Conservation (phyloP, 345 rosid species). For the Atalantia buxifolia region DNA sequence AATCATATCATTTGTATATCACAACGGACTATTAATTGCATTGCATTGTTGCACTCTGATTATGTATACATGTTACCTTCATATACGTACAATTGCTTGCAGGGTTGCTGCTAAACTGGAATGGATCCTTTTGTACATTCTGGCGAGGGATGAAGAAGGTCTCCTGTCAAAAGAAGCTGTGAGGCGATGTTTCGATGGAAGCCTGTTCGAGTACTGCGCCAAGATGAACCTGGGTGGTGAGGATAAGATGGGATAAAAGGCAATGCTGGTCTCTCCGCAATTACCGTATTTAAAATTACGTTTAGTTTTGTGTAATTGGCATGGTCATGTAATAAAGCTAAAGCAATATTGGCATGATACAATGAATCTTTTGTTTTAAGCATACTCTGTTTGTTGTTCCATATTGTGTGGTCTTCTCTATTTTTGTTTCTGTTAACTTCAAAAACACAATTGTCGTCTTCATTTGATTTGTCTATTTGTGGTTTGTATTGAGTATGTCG, state of each 20-base stretch:
- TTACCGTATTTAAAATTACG: not conserved
- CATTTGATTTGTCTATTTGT: too few species aligned
- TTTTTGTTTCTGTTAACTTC: too few species aligned
- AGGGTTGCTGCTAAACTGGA: constrained; percentile 58
- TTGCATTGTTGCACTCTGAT: too few species aligned
- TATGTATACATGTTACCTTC: too few species aligned
- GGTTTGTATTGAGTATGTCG: too few species aligned
- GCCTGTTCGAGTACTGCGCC: constrained; percentile 74
- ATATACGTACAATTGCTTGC: not conserved
- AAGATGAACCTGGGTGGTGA: constrained; percentile 38
- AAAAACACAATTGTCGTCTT: too few species aligned
- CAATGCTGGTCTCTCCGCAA: not conserved
- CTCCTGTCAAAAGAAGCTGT: constrained; percentile 70
- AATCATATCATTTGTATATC: too few species aligned
- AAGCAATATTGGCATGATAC: not conserved
- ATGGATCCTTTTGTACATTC: constrained; percentile 55
- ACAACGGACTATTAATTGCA: too few species aligned
- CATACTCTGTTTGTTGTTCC: too few species aligned
- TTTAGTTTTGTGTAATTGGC: not conserved
- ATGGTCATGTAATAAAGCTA: not conserved
- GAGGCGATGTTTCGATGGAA: constrained; percentile 73
- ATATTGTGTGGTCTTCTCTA: too few species aligned
- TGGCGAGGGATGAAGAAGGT: constrained; percentile 74
- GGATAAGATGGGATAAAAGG: constrained; percentile 29
- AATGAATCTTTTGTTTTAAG: too few species aligned